phyloP scores from a whole-genome alignment of 2,329 filamentous ascomycete species.

The Penicillium verrucosum region DNA sequence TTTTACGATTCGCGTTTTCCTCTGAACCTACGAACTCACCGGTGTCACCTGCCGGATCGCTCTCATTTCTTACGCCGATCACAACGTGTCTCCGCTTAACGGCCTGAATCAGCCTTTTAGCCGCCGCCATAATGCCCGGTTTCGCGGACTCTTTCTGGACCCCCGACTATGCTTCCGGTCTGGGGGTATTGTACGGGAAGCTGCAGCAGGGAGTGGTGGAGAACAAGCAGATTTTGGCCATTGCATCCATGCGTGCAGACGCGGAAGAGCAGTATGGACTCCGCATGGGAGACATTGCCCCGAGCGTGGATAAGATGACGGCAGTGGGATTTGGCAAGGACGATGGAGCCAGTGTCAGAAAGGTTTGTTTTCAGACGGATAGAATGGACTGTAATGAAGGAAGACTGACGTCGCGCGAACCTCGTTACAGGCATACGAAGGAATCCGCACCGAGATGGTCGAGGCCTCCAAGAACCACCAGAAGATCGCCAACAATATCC shows the following conservation, averaged over 20 bases:
- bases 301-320: constrained; percentile 73
- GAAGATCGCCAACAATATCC: constrained; percentile 94
- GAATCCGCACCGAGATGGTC: constrained; percentile 87
- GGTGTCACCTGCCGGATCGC: background rate
- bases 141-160: constrained; percentile 99
- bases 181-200: constrained; percentile 93
- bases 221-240: constrained; percentile 87
- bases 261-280: constrained; percentile 87
- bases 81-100: background rate
- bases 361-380: constrained; percentile 56
- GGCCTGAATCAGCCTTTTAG: background rate
- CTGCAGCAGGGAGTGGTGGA: constrained; percentile 94
- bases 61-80: background rate
- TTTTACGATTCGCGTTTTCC: background rate
- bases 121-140: constrained; percentile 64
- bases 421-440: constrained; percentile 75
- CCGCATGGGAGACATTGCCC: constrained; percentile 75
- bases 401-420: background rate
- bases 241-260: constrained; percentile 91
- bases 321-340: constrained; percentile 78
- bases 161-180: constrained; percentile 89
- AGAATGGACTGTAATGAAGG: background rate
- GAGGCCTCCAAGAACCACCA: constrained; percentile 85
- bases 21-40: background rate
- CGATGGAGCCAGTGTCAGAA: constrained; percentile 92